Evolutionary conservation across 192 early-diverging fungal species (phyloP), one percentile per base, ranked within the genome.

Genomic region (Coemansia pectinata): DNA sequence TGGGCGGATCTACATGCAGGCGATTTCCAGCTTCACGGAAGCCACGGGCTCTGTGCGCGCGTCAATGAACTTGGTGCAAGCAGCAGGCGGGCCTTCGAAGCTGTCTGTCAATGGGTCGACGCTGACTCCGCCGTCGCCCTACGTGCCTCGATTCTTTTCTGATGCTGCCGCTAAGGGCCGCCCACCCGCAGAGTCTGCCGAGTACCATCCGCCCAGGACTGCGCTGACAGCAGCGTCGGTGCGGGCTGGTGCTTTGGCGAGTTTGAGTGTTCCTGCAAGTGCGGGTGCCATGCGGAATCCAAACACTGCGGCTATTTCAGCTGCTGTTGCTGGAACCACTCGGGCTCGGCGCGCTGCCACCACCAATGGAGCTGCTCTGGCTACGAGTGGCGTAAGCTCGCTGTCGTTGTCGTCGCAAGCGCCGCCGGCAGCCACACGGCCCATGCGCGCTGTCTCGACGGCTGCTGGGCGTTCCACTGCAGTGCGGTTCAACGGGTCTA

Each of bases 1-100:
- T n/a, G 74, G 75, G n/a, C 70, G 73, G 60, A 71, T 79, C 11
- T 84, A 84, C 65, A 55, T 84, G 81, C 81, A 84, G 64, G 72
- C 81, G 4, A 84, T 84, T 7, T 50, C 76, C 11, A 58, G 73
- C 33, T 84, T 79, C 44, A 65, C 72, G 14, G 81, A 84, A 27
- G 77, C 66, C 11, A 84, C 81, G 11, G 72, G 70, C 14, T 29
- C 65, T 9, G 73, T 76, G 59, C 66, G 73, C 47, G 53, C 52
- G 12, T 66, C 81, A 2, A 76, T 84, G 66, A 65, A 74, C 40
- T 34, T 60, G n/a, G 81, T 83, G 4, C 65, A 62, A n/a, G 45
- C 67, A 11, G 65, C 65, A 11, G 76, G 75, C 0, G 81, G 81
- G 0, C 76, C 81, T 2, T 57, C 81, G 5, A 78, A 74, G 59